Base-by-base conservation (phyloP, 306 rosid genomes). In the Acacia confusa region DNA sequence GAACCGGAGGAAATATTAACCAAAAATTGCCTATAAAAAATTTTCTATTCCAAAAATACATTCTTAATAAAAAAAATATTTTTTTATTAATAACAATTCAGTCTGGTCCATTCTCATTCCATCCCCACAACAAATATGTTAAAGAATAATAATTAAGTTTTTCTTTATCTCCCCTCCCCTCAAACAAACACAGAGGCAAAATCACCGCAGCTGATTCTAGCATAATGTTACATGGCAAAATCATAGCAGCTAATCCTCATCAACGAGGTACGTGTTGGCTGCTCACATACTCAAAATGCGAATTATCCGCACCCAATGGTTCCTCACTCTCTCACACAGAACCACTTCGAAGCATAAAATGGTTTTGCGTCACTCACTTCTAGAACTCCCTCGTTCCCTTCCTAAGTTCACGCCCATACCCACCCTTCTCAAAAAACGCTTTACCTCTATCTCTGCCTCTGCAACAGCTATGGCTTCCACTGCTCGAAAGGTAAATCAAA, bases 381-480 rank as follows among this genome's bases (percentile, higher is more conserved):
- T 74, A 71, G 47, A 5, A 34, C 34, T 41, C 74, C 81, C 75
- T 63, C 78, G 52, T 61, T 74, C 83, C 27, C 77, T 15, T 61
- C 58, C 48, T 9, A 69, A 22, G 70, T 82, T 60, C 84, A 79
- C 81, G 24, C 82, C 88, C 20, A 75, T 70, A 25, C 53, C 73
- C 72, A 14, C 76, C 15, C 22, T 63, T 77, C 24, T 14, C 66
- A 43, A 52, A n/a, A 65, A 53, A 3, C 87, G 82, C 78, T 78
- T 73, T 77, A 15, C 57, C 88, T 87, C 84, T 38, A 22, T 83
- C 77, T 75, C 85, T 55, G 40, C 77, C 11, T 20, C 60, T 45
- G 36, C 86, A 17, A 16, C 70, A 25, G 43, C 87, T 9, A 90
- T 88, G 93, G 88, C 91, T 67, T 85, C 90, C 45, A 7, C 10